Base-by-base conservation (phyloP, 2,329 filamentous ascomycete species). In the Emmonsiellopsis sp. region DNA sequence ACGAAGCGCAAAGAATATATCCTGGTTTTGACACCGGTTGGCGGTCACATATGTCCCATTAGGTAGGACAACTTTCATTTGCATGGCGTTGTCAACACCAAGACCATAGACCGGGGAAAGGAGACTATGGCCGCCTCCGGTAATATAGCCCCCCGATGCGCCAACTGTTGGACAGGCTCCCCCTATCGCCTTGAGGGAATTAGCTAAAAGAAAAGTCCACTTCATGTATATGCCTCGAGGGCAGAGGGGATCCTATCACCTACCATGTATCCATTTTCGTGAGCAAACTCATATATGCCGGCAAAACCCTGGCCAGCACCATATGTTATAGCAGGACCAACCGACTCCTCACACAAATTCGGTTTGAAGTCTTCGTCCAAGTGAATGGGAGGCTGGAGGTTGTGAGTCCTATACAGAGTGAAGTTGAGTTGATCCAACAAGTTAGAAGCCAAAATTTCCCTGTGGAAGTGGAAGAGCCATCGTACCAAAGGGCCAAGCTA, bases 111-210 rank as follows among this genome's bases (percentile, higher is more conserved):
- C 61, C 53, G 70, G 70, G 10, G 73, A 74, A 51, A 83, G 60
- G 2, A 78, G 78, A 13, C 73, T 76, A 62, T 83, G 78, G 0
- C 80, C 80, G 43, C 77, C 80, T 4, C 70, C 6, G 83, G 83
- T 48, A 77, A 80, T 15, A 59, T 79, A 85, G 0, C 82, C 82
- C 13, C 82, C 82, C 0, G 78, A 76, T 7, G 81, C 59, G 1
- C 81, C 81, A 5, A 85, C 80, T 0, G 76, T 32, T 31, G 43
- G 43, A n/a, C 43, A 45, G 30, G 43, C 43, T 45, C 43, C 43
- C 7, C 43, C 43, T 13, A 45, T 31, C 10, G 43, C 43, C 43
- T 45, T 45, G 11, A 31, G 13, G 20, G 20, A 26, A 31, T 3
- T 62, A 0, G 72, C 76, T 26, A 26, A 5, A 61, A 47, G 0